Base-by-base conservation (phyloP, 768 basidiomycete species). In the Boletus reticuloceps region DNA sequence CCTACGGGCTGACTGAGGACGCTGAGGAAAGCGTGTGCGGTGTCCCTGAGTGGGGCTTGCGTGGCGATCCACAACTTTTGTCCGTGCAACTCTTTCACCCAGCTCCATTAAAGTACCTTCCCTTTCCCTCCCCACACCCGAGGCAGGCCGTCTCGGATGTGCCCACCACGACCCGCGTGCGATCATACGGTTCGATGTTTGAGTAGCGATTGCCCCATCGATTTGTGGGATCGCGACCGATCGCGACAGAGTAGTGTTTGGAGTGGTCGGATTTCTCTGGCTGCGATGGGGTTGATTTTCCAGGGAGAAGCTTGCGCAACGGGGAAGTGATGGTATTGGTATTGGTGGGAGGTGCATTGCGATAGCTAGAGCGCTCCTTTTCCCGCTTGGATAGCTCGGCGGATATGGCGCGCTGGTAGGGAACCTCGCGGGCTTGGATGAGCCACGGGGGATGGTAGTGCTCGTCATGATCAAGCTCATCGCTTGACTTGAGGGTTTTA, bases 1-100 rank as follows among this genome's bases (percentile, higher is more conserved):
- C 76, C 68, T 27, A 72, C 55, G 27, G 80, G 77, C 55, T 83
- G 81, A 36, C 82, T 67, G 58, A 93, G 75, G 45, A 88, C 68
- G 58, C 82, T 88, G 65, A 95, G 81, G 70, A 93, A 93, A 6
- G 89, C 74, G 64, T 94, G 88, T 0, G 81, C 77, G 0, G 91
- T 90, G 46, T 74, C 66, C 6, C 79, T 82, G 34, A 92, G 72
- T 1, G 93, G 91, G 0, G 92, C 93, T 66, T 94, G 92, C 0
- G 89, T 80, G 4, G 91, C 90, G 54, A 94, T 88, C 88, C 91
- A 92, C 82, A 82, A 85, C 63, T 84, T 88, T 32, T 78, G 79
- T 8, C 92, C 89, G 47, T 75, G 79, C 27, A 77, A 72, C 65
- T 94, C 93, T 43, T 79, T 75, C n/a, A 94, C 85, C 88, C 91